Evolutionary conservation across 2,329 filamentous ascomycete species (phyloP).

Genomic region (Blastomyces gilchristii): DNA sequence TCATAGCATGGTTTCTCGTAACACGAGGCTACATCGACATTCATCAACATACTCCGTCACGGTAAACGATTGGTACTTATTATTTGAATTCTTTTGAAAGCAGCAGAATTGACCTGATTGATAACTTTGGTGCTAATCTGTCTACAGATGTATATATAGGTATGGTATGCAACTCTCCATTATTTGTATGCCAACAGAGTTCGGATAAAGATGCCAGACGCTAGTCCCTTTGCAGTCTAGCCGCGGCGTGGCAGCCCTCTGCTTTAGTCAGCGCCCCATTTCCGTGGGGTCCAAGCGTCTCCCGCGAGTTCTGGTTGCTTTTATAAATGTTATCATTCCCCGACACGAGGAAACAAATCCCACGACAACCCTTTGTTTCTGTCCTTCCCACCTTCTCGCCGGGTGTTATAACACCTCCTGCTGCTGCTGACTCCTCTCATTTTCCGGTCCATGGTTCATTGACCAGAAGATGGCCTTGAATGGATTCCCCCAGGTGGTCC

Average conservation of each 20-base stretch:
- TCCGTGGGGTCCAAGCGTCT: conserved; percentile 1
- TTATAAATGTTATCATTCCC: not conserved
- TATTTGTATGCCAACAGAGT: no score
- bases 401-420: conserved; percentile 1
- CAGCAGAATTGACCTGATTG: not conserved
- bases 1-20: not conserved
- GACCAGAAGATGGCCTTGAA: conserved; percentile 20
- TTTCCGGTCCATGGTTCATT: conserved; percentile 9
- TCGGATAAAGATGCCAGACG: not conserved
- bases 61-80: not conserved
- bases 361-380: not conserved
- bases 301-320: not conserved
- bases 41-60: not conserved
- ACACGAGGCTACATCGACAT: not conserved
- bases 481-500: conserved; percentile 18
- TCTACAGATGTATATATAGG: not conserved
- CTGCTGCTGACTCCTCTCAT: conserved; percentile 1
- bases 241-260: not conserved
- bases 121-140: not conserved
- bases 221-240: not conserved
- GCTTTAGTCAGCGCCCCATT: not conserved
- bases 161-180: no score
- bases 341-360: not conserved
- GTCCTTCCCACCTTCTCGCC: not conserved
- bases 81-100: not conserved